Conservation (phyloP, 139 green algal genomes). For the Chlamydomonas sphaeroides region DNA sequence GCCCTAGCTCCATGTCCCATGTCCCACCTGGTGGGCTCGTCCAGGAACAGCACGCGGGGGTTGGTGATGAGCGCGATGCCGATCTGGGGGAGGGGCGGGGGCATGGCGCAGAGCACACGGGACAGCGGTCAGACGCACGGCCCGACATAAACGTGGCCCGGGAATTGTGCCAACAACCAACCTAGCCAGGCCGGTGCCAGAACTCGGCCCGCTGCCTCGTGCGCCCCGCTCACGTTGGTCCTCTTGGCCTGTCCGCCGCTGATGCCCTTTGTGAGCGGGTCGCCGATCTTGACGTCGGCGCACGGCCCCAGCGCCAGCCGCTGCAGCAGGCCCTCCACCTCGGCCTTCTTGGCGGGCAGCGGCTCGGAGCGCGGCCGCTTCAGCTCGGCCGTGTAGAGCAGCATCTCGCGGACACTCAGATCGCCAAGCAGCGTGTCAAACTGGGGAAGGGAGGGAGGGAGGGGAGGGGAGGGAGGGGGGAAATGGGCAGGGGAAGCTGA, state of each 20-base stretch:
- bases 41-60: constrained; percentile 67
- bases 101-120: too few species aligned
- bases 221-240: constrained; percentile 62
- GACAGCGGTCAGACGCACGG: too few species aligned
- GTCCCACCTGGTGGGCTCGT: constrained; percentile 88
- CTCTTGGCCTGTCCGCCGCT: constrained; percentile 75
- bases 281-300: constrained; percentile 58
- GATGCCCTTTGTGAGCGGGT: constrained; percentile 66
- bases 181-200: too few species aligned
- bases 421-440: constrained; percentile 73
- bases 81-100: background rate
- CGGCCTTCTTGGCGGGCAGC: constrained; percentile 50
- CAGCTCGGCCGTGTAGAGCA: constrained; percentile 80
- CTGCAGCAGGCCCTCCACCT: constrained; percentile 58
- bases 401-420: constrained; percentile 77
- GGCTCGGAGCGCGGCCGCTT: constrained; percentile 52
- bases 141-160: too few species aligned
- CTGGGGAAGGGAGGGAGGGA: constrained; percentile 10
- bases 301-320: constrained; percentile 45
- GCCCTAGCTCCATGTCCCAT: too few species aligned
- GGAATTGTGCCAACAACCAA: too few species aligned
- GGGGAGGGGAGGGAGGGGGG: too few species aligned
- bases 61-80: constrained; percentile 53
- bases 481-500: too few species aligned
- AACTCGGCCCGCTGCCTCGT: too few species aligned